These are phyloP conservation scores for Camillea tinctor DNA, from an alignment of 2,329 filamentous ascomycete species.

Conservation along the genomic window DNA sequence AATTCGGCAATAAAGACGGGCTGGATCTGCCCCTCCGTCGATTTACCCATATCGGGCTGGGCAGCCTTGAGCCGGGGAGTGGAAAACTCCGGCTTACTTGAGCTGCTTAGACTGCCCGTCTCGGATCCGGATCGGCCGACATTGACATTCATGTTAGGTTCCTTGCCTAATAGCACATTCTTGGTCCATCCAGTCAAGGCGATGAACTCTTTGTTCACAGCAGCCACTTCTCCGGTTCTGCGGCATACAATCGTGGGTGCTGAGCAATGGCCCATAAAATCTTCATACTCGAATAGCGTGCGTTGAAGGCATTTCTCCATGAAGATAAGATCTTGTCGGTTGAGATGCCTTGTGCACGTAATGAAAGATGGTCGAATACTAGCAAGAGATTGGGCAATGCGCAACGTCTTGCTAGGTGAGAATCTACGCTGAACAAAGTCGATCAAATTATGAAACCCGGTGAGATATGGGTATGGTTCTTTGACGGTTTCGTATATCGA, in stretches of 20 bases:
- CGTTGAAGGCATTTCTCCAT: conserved; percentile 98
- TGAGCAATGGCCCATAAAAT: conserved; percentile 83
- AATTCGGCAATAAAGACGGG: conserved; percentile 90
- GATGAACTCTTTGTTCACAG: conserved; percentile 95
- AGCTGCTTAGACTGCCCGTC: conserved; percentile 42
- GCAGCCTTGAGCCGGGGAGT: conserved; percentile 52
- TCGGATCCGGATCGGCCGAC: conserved; percentile 53
- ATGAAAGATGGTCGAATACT: conserved; percentile 93
- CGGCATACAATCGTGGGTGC: conserved; percentile 91
- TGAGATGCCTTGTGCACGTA: conserved; percentile 84
- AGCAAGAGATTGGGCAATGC: conserved; percentile 83
- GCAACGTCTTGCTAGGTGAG: conserved; percentile 70
- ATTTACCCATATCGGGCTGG: conserved; percentile 40
- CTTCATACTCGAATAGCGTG: conserved; percentile 88
- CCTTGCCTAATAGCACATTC: conserved; percentile 82
- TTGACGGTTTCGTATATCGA: conserved; percentile 86
- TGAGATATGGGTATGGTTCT: conserved; percentile 87
- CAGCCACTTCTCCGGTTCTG: conserved; percentile 90
- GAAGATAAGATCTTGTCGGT: conserved; percentile 85
- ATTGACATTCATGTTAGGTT: conserved; percentile 85
- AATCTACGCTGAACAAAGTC: conserved; percentile 78
- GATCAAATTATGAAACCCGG: conserved; percentile 85
- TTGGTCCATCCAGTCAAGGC: conserved; percentile 93
- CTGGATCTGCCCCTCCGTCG: conserved; percentile 55
- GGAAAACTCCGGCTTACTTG: conserved; percentile 42